Evolutionary conservation across 1,139 yeast genomes (phyloP).

Genomic region (Candida neerlandica): DNA sequence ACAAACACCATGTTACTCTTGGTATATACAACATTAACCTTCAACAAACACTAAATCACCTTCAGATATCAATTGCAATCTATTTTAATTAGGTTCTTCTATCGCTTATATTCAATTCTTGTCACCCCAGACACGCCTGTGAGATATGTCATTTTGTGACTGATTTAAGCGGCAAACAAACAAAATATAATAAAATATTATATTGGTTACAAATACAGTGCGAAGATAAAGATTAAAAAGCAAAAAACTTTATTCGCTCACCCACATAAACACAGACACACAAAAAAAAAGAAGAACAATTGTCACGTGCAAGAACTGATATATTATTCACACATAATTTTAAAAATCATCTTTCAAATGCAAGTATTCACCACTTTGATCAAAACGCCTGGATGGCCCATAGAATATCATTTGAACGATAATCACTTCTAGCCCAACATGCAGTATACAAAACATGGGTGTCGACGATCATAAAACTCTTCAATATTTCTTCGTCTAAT

Average conservation of each 20-base stretch:
- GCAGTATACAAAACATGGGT: background rate
- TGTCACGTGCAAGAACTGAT: too few species aligned
- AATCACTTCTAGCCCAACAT: slow-evolving; percentile 1
- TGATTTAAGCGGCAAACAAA: background rate
- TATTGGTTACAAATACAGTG: background rate
- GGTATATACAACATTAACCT: too few species aligned
- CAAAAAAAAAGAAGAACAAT: too few species aligned
- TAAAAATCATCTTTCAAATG: background rate
- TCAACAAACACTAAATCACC: too few species aligned
- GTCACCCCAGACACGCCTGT: background rate
- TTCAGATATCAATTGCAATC: too few species aligned
- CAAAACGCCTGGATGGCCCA: background rate
- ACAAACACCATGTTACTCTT: too few species aligned
- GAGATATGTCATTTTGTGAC: background rate
- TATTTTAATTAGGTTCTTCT: too few species aligned
- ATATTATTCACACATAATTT: background rate
- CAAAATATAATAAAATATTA: background rate
- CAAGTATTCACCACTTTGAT: background rate
- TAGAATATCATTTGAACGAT: background rate
- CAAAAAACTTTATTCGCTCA: too few species aligned
- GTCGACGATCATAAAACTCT: background rate
- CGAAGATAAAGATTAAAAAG: background rate
- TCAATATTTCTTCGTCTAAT: background rate
- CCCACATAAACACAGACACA: background rate
- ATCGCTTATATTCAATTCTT: too few species aligned